phyloP scores from a whole-genome alignment of 225 moss, liverwort and hornwort species.

The Sphagnum contortum region DNA sequence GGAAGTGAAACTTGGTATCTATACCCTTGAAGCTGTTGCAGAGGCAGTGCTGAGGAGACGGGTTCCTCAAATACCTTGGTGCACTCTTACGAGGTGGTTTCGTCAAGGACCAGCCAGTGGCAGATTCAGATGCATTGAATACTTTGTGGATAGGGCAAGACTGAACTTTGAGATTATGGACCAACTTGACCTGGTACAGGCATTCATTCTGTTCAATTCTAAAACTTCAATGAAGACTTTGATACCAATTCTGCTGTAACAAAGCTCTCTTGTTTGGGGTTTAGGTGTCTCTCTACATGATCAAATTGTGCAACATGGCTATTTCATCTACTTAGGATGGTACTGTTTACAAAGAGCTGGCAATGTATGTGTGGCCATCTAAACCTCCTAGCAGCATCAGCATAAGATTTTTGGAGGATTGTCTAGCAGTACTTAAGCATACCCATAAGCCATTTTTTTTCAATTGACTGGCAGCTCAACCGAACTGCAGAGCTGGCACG shows the following conservation, averaged over 20 bases:
- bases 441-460: not conserved
- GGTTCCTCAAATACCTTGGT: slow-evolving; percentile 81
- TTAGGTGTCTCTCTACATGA: too few relatives aligned
- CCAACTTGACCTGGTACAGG: slow-evolving; percentile 82
- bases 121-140: slow-evolving; percentile 64
- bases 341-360: too few relatives aligned
- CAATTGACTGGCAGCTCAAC: slow-evolving; percentile 52
- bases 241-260: too few relatives aligned
- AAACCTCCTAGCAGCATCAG: too few relatives aligned
- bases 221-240: too few relatives aligned
- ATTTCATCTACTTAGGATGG: too few relatives aligned
- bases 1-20: slow-evolving; percentile 88
- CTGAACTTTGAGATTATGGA: slow-evolving; percentile 90
- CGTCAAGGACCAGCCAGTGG: slow-evolving; percentile 55
- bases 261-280: too few relatives aligned
- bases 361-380: too few relatives aligned
- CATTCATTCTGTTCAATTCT: too few relatives aligned
- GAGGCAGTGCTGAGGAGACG: slow-evolving; percentile 83
- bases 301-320: too few relatives aligned
- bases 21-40: slow-evolving; percentile 88
- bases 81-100: slow-evolving; percentile 79
- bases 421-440: too few relatives aligned
- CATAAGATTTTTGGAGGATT: too few relatives aligned
- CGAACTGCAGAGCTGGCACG: slow-evolving; percentile 95
- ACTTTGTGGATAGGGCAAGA: slow-evolving; percentile 69